A percentile compares a stretch with the other conserved stretches of the same genome.
phyloP scores from a whole-genome alignment of 805 yeast species.

The Saccharomycopsis capsularis region DNA sequence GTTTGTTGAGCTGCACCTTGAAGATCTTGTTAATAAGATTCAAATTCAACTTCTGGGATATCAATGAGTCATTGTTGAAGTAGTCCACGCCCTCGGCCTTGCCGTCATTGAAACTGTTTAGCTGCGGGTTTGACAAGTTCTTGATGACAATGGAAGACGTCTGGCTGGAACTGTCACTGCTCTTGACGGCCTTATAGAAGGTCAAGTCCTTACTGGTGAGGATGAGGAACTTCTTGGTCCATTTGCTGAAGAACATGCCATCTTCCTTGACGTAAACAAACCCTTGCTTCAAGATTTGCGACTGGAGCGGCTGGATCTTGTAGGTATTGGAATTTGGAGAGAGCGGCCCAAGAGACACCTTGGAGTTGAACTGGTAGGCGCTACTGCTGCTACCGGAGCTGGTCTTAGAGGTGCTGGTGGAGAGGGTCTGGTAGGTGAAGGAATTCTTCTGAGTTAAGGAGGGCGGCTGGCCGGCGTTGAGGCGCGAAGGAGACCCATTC shows the following conservation, averaged over 20 bases:
- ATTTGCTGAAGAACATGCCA: conserved; percentile 21
- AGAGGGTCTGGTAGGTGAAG: not conserved
- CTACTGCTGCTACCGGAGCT: not conserved
- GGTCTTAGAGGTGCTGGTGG: not conserved
- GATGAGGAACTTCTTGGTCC: conserved; percentile 21
- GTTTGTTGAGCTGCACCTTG: conserved; percentile 26
- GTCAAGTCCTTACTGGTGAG: conserved; percentile 19
- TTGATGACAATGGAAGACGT: conserved; percentile 16
- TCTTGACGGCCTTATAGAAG: conserved; percentile 19
- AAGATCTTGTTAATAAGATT: conserved; percentile 8
- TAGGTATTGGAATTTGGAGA: conserved; percentile 21
- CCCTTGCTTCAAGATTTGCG: conserved; percentile 21
- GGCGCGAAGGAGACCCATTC: conserved; percentile 12
- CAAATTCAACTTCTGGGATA: conserved; percentile 9
- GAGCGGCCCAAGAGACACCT: conserved; percentile 19
- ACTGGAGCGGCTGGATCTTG: conserved; percentile 19
- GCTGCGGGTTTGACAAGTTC: conserved; percentile 20
- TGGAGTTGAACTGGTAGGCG: conserved; percentile 19
- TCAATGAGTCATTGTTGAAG: conserved; percentile 19
- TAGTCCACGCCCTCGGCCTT: conserved; percentile 23
- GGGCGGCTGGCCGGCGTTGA: not conserved
- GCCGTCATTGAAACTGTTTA: conserved; percentile 20
- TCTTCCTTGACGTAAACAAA: conserved; percentile 21
- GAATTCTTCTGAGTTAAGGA: not conserved
- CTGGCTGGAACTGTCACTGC: conserved; percentile 6